Base-by-base conservation (phyloP, 2,329 filamentous ascomycete genomes). In the Oidium heveae region DNA sequence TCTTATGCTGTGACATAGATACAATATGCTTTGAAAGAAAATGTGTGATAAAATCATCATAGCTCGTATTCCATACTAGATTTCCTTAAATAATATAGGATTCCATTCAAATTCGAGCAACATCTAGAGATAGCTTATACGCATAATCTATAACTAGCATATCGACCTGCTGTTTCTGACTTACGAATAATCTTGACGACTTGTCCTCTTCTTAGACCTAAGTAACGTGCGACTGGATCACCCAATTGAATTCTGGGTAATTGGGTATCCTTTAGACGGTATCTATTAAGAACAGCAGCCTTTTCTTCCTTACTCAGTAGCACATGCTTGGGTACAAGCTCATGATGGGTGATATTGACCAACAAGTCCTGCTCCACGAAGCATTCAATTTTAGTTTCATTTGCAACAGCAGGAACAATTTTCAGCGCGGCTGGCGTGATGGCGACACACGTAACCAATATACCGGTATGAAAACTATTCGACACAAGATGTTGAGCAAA, bases 161-260 rank as follows among this genome's bases (percentile, higher is more conserved):
- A 98, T 54, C 91, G 76, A 58, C 91, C 91, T 15, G 91, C 91
- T 55, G 91, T 98, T 74, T 96, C 91, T 65, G 82, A 88, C 68
- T 83, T 88, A 60, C 91, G 76, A 63, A 98, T 95, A 63, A 98
- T 98, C 77, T 98, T 98, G 64, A 98, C 91, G 2, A 98, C 88
- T 69, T 95, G 85, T 3, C 88, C 87, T 65, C 88, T 77, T 72
- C 84, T 83, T 66, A 98, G 72, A 13, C 91, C 91, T 55, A 95
- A 72, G 68, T 96, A 98, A 63, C 84, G 81, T 28, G 91, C 86
- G 54, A 98, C 87, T 2, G 91, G 91, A 67, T 98, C 91, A 61
- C 84, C 85, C 60, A 84, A 77, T 68, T 94, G 78, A 63, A 98
- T 94, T 55, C 91, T 77, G 4, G 91, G 91, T 65, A 98, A 73